Evolutionary conservation across 1,284 basidiomycete species (phyloP), one percentile per base, ranked within the genome.

Genomic region (Irpex sp.): DNA sequence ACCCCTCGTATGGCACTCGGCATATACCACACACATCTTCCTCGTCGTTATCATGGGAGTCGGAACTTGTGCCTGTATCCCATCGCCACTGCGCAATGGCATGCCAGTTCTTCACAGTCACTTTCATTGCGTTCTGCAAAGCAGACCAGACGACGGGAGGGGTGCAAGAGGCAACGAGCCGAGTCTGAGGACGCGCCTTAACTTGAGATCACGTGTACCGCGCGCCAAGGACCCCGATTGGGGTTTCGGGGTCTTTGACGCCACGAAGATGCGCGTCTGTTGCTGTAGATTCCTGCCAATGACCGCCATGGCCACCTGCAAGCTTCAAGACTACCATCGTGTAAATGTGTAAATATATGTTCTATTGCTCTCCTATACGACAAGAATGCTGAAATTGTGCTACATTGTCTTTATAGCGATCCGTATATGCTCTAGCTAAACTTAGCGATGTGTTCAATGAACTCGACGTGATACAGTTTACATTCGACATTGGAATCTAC

Each of bases 1-100:
- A 95, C 0, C 90, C 92, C 73, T 98, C 95, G 70, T 89, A 97
- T 0, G 94, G 87, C 4, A 94, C 88, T 55, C 94, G 87, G 76
- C 95, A 97, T 67, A 97, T 97, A 5, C 95, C 95, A 75, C 95
- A 98, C 13, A 97, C 92, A 68, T 97, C 94, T 8, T 86, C 83
- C 51, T 86, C 82, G 3, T 67, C 74, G 36, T 74, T 74, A 17
- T 76, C 77, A 31, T 74, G 73, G 7, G 68, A 67, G 53, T 71
- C 71, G 8, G 53, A 17, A 46, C 66, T 70, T 8, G 78, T 79
- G 15, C 85, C 84, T 0, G 84, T 89, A 69, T 94, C 89, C 93
- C 93, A 95, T 50, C 87, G 83, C 93, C 93, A 95, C 68, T 91
- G 86, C 0, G 93, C 93, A 55, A 95, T 89, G 4, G 91, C 90